phyloP scores from a whole-genome alignment of 2,329 filamentous ascomycete genomes.

The Pseudocercospora fuligena region DNA sequence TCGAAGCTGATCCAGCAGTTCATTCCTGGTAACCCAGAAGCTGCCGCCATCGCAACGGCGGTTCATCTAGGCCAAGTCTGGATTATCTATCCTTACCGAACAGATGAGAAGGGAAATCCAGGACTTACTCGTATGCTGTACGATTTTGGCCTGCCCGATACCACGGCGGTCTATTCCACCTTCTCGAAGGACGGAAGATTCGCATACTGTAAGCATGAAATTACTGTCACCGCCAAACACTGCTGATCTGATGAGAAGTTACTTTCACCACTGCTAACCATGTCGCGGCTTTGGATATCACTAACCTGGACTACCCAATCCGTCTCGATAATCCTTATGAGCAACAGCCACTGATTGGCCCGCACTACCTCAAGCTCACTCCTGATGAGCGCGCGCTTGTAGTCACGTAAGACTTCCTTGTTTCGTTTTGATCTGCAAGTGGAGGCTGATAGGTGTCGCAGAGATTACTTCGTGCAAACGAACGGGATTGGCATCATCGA shows the following conservation, averaged over 20 bases:
- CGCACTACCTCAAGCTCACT: conserved; percentile 68
- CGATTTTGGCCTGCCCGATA: conserved; percentile 62
- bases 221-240: not conserved
- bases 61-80: conserved; percentile 65
- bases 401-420: conserved; percentile 46
- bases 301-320: conserved; percentile 63
- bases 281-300: conserved; percentile 66
- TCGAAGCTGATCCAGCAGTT: conserved; percentile 44
- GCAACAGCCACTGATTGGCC: conserved; percentile 63
- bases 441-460: not conserved
- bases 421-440: not conserved
- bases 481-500: conserved; percentile 66
- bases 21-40: conserved; percentile 64
- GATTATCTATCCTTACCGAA: conserved; percentile 68
- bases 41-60: conserved; percentile 64
- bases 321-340: conserved; percentile 65
- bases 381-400: conserved; percentile 68
- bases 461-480: conserved; percentile 69
- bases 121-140: conserved; percentile 64
- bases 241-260: conserved; percentile 37
- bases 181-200: conserved; percentile 63
- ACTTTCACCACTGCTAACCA: conserved; percentile 67
- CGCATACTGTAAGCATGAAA: conserved; percentile 49
- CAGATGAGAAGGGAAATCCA: conserved; percentile 59
- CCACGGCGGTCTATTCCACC: conserved; percentile 65